Evolutionary conservation across 1,139 yeast genomes (phyloP), one percentile per base, ranked within the genome.

Genomic region (Protomyces inundatus): DNA sequence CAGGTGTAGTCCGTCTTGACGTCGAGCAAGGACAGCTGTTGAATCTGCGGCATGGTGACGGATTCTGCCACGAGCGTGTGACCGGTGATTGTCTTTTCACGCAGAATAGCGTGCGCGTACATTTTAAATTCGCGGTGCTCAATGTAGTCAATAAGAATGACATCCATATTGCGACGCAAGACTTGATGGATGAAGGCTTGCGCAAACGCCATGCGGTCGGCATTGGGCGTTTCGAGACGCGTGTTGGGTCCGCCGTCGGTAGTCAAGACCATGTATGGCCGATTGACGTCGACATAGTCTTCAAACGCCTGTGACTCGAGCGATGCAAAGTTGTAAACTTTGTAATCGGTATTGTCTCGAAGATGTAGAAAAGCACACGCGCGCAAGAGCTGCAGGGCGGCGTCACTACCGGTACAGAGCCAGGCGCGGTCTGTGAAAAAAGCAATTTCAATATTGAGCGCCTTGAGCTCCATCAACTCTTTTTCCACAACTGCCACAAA

Each of bases 201-300:
- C 4, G 48, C 48, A 30, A 42, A n/a, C 9, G 23, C 32, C 48
- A 42, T 42, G 10, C 48, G 48, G 32, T 42, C 48, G 30, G 48
- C 4, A 14, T 42, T 42, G 33, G 32, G 23, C 32, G 23, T 16
- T 10, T 42, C 48, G 32, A 10, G 9, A 14, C 23, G 32, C 6
- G 36, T 14, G 34, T 39, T 56, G 6, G 55, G 35, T 3, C 52
- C 58, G 10, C 57, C 61, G 51, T 63, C 65, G 46, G 57, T 54
- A 34, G 61, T 60, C 16, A 63, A 14, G 39, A 63, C 61, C 37
- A 59, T 55, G 48, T 63, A 63, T n/a, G 65, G 65, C 10, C 65
- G 63, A 40, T 63, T 54, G 32, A 57, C 54, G 30, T 59, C 62
- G 34, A 57, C 54, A 45, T 57, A 63, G 32, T 57, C 54, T 36